Percentiles rank a stretch among this genome's conserved stretches.
These are phyloP conservation scores for Persicaria maculosa DNA, from an alignment of 148 eudicot genomes.

Conservation along the genomic window DNA sequence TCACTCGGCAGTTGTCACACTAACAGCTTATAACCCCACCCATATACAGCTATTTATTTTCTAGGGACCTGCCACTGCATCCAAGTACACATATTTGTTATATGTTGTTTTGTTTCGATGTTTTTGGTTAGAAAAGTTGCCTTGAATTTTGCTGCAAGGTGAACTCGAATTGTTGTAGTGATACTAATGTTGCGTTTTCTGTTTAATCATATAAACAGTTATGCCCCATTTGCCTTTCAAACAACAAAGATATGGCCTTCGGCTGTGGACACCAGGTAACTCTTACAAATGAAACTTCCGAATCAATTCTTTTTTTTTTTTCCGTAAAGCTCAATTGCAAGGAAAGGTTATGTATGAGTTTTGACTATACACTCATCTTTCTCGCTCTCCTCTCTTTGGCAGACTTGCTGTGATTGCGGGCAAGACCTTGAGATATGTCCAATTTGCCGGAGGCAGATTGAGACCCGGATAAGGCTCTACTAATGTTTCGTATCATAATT, in stretches of 20 bases:
- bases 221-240: conserved; percentile 80
- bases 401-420: conserved; percentile 88
- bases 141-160: not conserved
- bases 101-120: not conserved
- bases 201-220: conserved; percentile 26
- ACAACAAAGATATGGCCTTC: conserved; percentile 91
- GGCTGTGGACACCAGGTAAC: conserved; percentile 98
- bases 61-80: not conserved
- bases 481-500: conserved; percentile 11
- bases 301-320: not conserved
- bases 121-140: not conserved
- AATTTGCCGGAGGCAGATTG: conserved; percentile 60
- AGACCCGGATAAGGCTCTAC: conserved; percentile 81
- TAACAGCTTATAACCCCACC: not conserved
- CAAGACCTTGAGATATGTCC: conserved; percentile 62
- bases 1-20: not conserved
- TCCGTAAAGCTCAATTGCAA: not conserved
- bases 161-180: not conserved
- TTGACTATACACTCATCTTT: not conserved
- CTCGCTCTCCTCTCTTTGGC: conserved; percentile 11
- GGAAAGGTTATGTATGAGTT: not conserved
- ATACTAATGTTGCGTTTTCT: conserved; percentile 4
- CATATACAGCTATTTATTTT: not conserved
- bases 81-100: not conserved
- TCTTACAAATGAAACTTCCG: not conserved